Evolutionary conservation across 345 rosid species (phyloP), one percentile per base, ranked within the genome.

Genomic region (Abelmoschus esculentus): DNA sequence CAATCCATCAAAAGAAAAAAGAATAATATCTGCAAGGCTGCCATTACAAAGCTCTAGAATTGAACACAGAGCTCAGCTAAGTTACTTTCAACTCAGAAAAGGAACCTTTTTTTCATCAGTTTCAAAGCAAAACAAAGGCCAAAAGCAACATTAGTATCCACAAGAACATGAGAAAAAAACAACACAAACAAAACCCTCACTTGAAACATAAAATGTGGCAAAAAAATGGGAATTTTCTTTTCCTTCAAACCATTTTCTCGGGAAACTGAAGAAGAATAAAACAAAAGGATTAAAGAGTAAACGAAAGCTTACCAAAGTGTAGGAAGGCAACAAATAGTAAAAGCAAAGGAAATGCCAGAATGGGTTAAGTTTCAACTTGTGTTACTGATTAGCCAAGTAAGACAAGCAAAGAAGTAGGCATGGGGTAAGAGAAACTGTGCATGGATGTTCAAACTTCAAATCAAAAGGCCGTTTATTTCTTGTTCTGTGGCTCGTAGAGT

Each of bases 31-130:
- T 52, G 58, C n/a, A 26, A 72, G 75, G 36, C 75, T 64, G 76
- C 59, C 75, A 70, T 50, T 74, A 55, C 42, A 73, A 47, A 76
- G 66, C 78, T 79, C 19, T 68, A 7, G 36, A 76, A 71, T 54
- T 54, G 12, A 54, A 77, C 66, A 70, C 57, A 64, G 52, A 29
- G 70, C 29, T 71, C 49, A 67, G 57, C 29, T 68, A 55, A 67
- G 57, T 18, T 60, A 67, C 53, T 28, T 29, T 36, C 70, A 40
- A 14, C 62, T 57, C 31, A 64, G 9, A 73, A 19, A 69, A 75
- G n/a, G 47, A 56, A 67, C 13, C 57, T 70, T 61, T 17, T 17
- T 60, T 26, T 42, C 64, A 58, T 15, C 57, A 58, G 15, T 3
- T 38, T 26, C 55, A 56, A 64, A 52, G 50, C 22, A 6, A 17